Percentiles rank a stretch among this genome's conserved stretches.
These are phyloP conservation scores for Salix koriyanagi DNA, from an alignment of 345 rosid species.

Conservation along the genomic window DNA sequence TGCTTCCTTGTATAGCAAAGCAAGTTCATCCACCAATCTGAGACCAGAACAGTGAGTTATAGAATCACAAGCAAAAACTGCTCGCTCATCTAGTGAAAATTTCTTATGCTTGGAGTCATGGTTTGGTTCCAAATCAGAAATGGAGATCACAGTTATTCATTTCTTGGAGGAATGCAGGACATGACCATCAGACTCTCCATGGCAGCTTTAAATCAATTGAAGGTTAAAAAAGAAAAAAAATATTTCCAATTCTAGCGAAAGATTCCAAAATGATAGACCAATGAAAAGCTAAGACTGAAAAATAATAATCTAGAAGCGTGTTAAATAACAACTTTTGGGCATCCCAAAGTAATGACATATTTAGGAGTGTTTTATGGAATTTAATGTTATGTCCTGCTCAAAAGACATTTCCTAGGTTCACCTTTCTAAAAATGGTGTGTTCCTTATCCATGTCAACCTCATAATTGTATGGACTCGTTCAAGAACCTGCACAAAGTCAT, in stretches of 20 bases:
- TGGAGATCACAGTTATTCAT: neutral
- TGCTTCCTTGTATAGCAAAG: slow-evolving; percentile 59
- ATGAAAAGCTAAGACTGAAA: neutral
- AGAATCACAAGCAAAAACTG: neutral
- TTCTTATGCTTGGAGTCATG: neutral
- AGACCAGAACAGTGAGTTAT: neutral
- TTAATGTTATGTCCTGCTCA: too few species aligned
- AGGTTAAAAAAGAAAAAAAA: neutral
- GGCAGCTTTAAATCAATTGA: neutral
- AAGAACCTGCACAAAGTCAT: slow-evolving; percentile 59
- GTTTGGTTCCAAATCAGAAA: neutral
- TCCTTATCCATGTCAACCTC: slow-evolving; percentile 82
- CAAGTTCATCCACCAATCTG: slow-evolving; percentile 85
- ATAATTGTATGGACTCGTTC: slow-evolving; percentile 47
- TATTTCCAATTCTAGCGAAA: neutral
- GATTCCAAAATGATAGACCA: neutral
- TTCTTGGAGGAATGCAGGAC: neutral
- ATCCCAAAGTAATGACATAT: too few species aligned
- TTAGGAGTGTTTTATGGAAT: too few species aligned
- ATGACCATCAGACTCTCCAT: neutral
- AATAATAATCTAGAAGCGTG: neutral
- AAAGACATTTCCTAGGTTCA: slow-evolving; percentile 16
- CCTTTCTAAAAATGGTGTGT: slow-evolving; percentile 67
- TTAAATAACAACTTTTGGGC: too few species aligned
- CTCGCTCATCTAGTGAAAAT: neutral